Evolutionary conservation across 2,329 filamentous ascomycete species (phyloP), one percentile per base, ranked within the genome.

Genomic region (Colletotrichum chlorophyti): DNA sequence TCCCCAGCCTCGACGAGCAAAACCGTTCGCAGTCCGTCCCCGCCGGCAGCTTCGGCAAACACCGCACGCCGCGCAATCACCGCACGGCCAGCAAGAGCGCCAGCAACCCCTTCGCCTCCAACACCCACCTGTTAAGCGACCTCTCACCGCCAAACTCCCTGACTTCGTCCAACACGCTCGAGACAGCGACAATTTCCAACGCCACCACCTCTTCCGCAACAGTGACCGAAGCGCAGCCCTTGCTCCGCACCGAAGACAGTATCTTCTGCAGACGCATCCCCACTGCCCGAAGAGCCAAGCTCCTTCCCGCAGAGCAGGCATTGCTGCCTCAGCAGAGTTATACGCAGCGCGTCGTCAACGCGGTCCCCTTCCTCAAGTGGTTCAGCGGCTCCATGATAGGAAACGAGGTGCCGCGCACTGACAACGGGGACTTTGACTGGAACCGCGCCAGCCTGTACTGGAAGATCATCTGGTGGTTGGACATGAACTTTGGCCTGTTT

Each of bases 401-500:
- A 6, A 87, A 86, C 68, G 83, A 89, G 69, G 86, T 94, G 34
- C 91, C 91, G 7, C 81, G 89, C 37, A 88, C 82, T 50, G 89
- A 92, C 50, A 79, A 83, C 38, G 91, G 91, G 55, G 86, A 86
- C 37, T 93, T 97, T 65, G 93, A 97, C 72, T 90, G 87, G 79
- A 84, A 84, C 37, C 76, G 76, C 41, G 86, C 86, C 10, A 88
- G 85, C 60, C 72, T 89, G 60, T 89, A 89, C 74, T 89, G 86
- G 86, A 85, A 84, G 71, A 67, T 88, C 38, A 84, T 89, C 65
- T 89, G 82, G 75, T 86, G 79, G 76, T 74, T 89, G 21, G 86
- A 88, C 66, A 74, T 76, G 15, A 80, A 78, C 51, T 85, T 87
- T 66, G 75, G 79, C 4, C 74, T 87, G 34, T 88, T 88, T 68